Percentiles rank a stretch among this genome's conserved stretches.
Evolutionary conservation across 2,329 filamentous ascomycete genomes (phyloP).

Genomic region (Calonectria naviculata): DNA sequence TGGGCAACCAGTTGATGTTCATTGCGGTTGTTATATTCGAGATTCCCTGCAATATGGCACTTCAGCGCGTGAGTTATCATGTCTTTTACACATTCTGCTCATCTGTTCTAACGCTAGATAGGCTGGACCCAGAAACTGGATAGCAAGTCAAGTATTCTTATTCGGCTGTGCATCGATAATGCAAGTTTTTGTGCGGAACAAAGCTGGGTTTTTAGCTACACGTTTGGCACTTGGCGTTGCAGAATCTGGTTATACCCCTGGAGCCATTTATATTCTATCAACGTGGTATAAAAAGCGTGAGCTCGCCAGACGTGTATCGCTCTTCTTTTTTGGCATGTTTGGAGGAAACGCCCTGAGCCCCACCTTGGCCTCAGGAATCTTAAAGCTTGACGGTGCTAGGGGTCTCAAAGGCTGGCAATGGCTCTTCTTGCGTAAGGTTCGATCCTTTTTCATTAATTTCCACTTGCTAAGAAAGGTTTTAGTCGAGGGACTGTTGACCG

Average conservation of each 20-base stretch:
- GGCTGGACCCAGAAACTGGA: neutral
- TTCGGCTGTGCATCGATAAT: neutral
- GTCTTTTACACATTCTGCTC: neutral
- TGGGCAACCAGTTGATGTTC: constrained; percentile 66
- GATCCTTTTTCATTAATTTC: accelerated
- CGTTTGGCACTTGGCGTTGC: neutral
- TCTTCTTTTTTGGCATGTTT: neutral
- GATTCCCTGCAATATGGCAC: constrained; percentile 61
- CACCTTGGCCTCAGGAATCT: neutral
- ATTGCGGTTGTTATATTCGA: constrained; percentile 61
- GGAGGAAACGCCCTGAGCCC: neutral
- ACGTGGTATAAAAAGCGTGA: neutral
- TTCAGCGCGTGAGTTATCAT: constrained; percentile 42
- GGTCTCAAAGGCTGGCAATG: neutral
- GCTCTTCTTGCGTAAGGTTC: neutral
- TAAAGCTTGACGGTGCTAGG: neutral
- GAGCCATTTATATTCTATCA: neutral
- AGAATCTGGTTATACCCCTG: neutral
- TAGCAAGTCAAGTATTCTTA: neutral
- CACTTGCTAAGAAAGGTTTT: no score
- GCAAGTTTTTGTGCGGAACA: neutral
- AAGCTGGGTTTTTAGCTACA: neutral
- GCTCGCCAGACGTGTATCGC: neutral
- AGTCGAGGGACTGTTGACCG: neutral
- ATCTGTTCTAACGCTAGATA: neutral